Conservation (phyloP, 768 basidiomycete species). For the Favolaschia claudopus region DNA sequence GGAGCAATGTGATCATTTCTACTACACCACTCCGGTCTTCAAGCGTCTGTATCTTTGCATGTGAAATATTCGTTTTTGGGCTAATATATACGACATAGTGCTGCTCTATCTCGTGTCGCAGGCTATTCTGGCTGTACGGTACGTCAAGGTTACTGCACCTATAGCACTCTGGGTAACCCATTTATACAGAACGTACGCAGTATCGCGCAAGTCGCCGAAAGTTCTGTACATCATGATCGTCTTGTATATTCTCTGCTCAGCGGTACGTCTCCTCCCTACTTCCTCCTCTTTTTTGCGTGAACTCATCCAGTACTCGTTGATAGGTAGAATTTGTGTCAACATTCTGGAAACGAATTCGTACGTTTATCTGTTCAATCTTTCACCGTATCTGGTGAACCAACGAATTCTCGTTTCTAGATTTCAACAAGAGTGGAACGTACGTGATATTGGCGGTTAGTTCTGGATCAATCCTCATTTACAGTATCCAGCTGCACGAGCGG, state of each 20-base stretch:
- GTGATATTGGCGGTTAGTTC: no score
- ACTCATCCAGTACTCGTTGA: no score
- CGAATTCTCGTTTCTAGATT: no score
- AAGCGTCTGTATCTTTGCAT: neutral
- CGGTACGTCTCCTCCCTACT: no score
- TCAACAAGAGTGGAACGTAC: no score
- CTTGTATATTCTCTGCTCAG: neutral
- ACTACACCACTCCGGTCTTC: neutral
- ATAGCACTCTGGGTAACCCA: neutral
- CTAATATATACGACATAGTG: neutral
- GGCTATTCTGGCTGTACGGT: neutral
- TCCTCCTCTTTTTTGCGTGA: neutral
- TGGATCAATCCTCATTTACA: neutral
- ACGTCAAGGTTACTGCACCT: neutral
- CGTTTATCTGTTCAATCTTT: neutral
- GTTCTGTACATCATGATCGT: neutral
- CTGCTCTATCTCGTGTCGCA: neutral
- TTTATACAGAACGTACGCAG: conserved; percentile 18
- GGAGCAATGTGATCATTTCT: neutral
- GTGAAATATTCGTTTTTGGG: neutral
- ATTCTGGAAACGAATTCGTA: conserved; percentile 14
- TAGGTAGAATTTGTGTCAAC: neutral
- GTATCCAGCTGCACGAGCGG: neutral
- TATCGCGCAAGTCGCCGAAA: conserved; percentile 15
- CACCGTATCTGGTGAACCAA: no score